These are phyloP conservation scores for Aspergillus affinis DNA, from an alignment of 495 filamentous ascomycete genomes.

Conservation along the genomic window DNA sequence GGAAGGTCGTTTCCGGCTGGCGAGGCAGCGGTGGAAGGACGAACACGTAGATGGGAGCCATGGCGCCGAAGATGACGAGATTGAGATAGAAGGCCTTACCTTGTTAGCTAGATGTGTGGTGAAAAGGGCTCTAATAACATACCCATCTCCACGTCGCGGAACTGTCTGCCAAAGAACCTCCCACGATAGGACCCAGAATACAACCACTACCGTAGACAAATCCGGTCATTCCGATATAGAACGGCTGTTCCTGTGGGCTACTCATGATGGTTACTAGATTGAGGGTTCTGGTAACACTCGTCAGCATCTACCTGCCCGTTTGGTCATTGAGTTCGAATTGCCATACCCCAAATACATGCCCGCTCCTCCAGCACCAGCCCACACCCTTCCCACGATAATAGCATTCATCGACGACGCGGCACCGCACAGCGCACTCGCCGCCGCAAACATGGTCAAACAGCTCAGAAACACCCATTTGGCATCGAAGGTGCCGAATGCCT, in stretches of 20 bases:
- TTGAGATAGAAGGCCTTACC: slow-evolving; percentile 67
- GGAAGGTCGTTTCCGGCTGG: not conserved
- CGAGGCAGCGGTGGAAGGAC: slow-evolving; percentile 9
- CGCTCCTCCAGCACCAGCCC: slow-evolving; percentile 40
- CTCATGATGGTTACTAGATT: not conserved
- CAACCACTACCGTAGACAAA: slow-evolving; percentile 43
- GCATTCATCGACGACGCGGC: slow-evolving; percentile 29
- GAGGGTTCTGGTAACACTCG: not conserved
- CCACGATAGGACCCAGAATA: slow-evolving; percentile 48
- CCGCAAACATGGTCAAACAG: slow-evolving; percentile 29
- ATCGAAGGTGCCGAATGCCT: slow-evolving; percentile 24
- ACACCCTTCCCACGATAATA: slow-evolving; percentile 35
- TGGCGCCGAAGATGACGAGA: slow-evolving; percentile 46
- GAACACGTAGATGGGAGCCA: slow-evolving; percentile 16
- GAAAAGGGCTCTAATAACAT: not conserved
- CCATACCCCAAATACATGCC: slow-evolving; percentile 51
- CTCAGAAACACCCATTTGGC: slow-evolving; percentile 31
- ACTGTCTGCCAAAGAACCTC: slow-evolving; percentile 30
- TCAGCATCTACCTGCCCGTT: slow-evolving; percentile 15
- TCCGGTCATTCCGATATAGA: slow-evolving; percentile 42
- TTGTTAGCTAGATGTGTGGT: too few species aligned
- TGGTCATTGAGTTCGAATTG: slow-evolving; percentile 30
- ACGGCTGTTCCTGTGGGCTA: slow-evolving; percentile 34
- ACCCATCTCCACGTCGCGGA: not conserved
- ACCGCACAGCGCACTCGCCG: slow-evolving; percentile 35